Conservation (phyloP, 306 rosid species). For the Sicyos baderoa region DNA sequence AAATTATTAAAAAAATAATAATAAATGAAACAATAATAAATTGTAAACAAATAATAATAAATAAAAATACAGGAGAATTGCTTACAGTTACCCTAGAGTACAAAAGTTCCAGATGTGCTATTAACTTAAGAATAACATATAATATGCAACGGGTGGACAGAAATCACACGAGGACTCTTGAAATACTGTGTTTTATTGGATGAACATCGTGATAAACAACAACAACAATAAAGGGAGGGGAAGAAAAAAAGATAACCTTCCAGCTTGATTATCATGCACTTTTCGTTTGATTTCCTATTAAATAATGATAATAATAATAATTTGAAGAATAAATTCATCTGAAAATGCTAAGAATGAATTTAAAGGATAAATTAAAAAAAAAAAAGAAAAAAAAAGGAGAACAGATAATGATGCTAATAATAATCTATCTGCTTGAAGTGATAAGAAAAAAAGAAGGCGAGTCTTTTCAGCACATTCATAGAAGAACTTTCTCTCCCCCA, state of each 20-base stretch:
- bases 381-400: neutral
- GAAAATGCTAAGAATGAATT: neutral
- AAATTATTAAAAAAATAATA: neutral
- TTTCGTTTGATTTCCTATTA: neutral
- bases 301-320: neutral
- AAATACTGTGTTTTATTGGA: neutral
- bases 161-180: neutral
- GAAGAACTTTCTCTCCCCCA: neutral
- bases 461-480: neutral
- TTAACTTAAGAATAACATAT: constrained; percentile 1
- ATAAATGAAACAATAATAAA: neutral
- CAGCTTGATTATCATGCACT: neutral
- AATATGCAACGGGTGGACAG: neutral
- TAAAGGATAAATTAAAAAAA: neutral
- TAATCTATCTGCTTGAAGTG: neutral
- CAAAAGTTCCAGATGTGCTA: neutral
- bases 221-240: neutral
- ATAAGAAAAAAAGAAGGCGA: neutral
- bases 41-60: too few relatives aligned
- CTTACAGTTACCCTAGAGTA: neutral
- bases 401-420: neutral
- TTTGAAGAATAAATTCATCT: neutral
- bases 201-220: neutral
- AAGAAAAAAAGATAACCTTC: neutral
- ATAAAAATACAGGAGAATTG: neutral